Evolutionary conservation across 345 rosid genomes (phyloP), one percentile per base, ranked within the genome.

Genomic region (Hibiscus trionum): DNA sequence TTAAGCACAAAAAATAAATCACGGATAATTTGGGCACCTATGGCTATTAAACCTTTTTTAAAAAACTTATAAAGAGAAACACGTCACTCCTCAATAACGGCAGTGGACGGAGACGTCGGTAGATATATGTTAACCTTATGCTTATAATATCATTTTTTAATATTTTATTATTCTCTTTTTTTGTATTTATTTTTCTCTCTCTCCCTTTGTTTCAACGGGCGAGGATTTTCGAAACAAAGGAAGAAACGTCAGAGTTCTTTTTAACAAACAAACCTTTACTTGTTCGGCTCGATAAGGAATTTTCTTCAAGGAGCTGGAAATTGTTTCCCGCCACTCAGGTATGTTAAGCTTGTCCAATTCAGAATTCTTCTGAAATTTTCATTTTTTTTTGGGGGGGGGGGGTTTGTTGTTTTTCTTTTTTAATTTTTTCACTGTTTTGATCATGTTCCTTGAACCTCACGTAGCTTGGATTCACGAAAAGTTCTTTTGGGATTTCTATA

Each of bases 311-410:
- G 55, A 65, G 33, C 69, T 42, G 69, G 31, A 42, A 17, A 2
- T 66, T 44, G 56, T 44, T 66, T 66, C 70, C 70, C 70, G 55
- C 56, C 55, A 66, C 70, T 66, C 55, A 66, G 70, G 70, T 66
- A 11, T 37, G 56, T 66, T 44, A 46, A 66, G n/a, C 19, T 46
- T 66, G 37, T 46, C 17, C 56, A 66, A 66, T 37, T 65, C 56
- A 24, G n/a, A 66, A 46, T 66, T 44, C 35, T 21, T 2, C 5
- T 37, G 42, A 29, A 29, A 29, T 3, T 29, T 29, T 29, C 66
- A 14, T 35, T 33, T 29, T 21, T 21, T n/a, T n/a, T n/a, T n/a
- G n/a, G n/a, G n/a, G n/a, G n/a, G 3, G 31, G 31, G 31, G 31
- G 31, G 1, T 2, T 3, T 37, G 1, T 5, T 37, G 33, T 3